phyloP scores from a whole-genome alignment of 2,329 filamentous ascomycete species.

The Alternaria sp. region DNA sequence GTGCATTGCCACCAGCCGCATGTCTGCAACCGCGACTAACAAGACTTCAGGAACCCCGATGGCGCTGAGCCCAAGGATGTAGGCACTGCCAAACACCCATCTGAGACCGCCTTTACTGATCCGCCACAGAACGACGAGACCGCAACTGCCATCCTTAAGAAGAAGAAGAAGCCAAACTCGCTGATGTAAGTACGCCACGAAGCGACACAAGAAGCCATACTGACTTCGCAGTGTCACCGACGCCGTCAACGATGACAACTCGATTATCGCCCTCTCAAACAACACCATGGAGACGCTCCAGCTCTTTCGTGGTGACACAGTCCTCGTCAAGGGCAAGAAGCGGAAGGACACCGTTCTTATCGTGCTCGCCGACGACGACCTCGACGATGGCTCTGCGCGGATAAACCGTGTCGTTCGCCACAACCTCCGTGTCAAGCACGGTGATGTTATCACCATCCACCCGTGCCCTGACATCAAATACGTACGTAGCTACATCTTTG shows the following conservation, averaged over 20 bases:
- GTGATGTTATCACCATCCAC: constrained; percentile 96
- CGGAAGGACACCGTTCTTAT: constrained; percentile 98
- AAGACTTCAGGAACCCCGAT: constrained; percentile 75
- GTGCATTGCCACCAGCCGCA: constrained; percentile 35
- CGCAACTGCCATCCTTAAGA: constrained; percentile 96
- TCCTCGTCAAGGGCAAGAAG: constrained; percentile 99
- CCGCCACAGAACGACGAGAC: constrained; percentile 78
- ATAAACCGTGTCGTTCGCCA: constrained; percentile 99
- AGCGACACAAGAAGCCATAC: constrained; percentile 3
- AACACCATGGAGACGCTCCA: constrained; percentile 98
- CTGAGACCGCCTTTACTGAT: constrained; percentile 37
- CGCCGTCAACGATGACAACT: constrained; percentile 99
- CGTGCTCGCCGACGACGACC: constrained; percentile 94
- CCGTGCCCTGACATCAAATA: constrained; percentile 99
- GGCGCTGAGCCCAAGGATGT: constrained; percentile 87
- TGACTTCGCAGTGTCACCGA: constrained; percentile 83
- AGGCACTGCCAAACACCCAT: constrained; percentile 33
- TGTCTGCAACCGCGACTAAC: constrained; percentile 50
- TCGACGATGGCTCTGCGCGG: constrained; percentile 94
- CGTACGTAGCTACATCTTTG: constrained; percentile 63
- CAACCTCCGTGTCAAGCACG: constrained; percentile 98
- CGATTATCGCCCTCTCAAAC: constrained; percentile 96
- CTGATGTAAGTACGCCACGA: constrained; percentile 73
- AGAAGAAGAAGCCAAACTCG: constrained; percentile 99
- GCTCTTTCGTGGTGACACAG: constrained; percentile 98